Evolutionary conservation across 2,329 filamentous ascomycete genomes (phyloP).

Genomic region (Aureobasidium sp.): DNA sequence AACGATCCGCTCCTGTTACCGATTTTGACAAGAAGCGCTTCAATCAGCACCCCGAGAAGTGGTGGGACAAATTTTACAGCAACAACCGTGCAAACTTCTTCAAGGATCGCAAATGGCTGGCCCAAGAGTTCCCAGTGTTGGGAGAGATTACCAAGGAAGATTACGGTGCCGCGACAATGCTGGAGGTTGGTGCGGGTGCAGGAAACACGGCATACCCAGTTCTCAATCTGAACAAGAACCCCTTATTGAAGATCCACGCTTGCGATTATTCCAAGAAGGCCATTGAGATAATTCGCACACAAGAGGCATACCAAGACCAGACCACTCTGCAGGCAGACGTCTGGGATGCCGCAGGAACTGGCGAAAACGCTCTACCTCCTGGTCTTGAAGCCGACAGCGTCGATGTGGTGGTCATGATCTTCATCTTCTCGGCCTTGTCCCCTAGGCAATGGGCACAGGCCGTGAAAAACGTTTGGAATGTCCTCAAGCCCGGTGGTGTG

Average conservation of each 20-base stretch:
- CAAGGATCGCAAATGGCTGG: constrained; percentile 96
- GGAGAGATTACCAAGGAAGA: constrained; percentile 63
- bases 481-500: constrained; percentile 87
- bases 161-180: constrained; percentile 61
- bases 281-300: constrained; percentile 80
- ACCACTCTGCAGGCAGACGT: constrained; percentile 75
- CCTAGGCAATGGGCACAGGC: constrained; percentile 79
- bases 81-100: constrained; percentile 98
- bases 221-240: constrained; percentile 75
- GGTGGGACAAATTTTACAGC: constrained; percentile 98
- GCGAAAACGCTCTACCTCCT: constrained; percentile 56
- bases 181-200: constrained; percentile 91
- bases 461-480: constrained; percentile 68
- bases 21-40: constrained; percentile 91
- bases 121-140: constrained; percentile 91
- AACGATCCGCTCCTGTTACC: constrained; percentile 78
- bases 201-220: constrained; percentile 96
- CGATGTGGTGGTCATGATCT: constrained; percentile 89
- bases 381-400: constrained; percentile 71
- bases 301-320: constrained; percentile 63
- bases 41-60: constrained; percentile 83
- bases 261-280: constrained; percentile 96
- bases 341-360: constrained; percentile 72
- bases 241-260: constrained; percentile 74
- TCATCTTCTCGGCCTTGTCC: constrained; percentile 89